Conservation (phyloP, 73 alveolate species). For the Symbiodinium pilosum region DNA sequence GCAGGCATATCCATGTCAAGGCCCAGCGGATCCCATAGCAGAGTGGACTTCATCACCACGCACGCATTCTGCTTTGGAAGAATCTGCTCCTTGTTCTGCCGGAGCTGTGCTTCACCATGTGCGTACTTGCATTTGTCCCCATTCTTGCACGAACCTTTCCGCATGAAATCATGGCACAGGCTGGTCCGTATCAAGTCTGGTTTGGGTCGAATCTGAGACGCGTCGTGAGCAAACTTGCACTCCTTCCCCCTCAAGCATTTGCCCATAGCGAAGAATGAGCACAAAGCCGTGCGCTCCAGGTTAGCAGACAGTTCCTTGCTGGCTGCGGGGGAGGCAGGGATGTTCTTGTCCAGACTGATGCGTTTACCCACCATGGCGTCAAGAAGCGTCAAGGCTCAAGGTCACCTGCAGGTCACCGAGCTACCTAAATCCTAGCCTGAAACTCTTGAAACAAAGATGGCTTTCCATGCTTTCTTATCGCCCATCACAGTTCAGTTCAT, state of each 20-base stretch:
- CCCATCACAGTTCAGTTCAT: neutral
- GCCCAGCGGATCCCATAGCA: constrained; percentile 85
- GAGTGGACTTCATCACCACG: neutral
- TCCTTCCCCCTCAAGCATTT: constrained; percentile 72
- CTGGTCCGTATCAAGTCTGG: constrained; percentile 63
- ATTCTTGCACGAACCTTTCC: constrained; percentile 71
- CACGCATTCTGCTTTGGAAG: neutral
- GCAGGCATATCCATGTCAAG: neutral
- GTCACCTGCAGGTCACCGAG: neutral
- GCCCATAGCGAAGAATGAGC: constrained; percentile 84
- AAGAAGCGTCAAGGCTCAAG: neutral
- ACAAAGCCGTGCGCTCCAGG: constrained; percentile 55
- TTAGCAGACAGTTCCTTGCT: neutral
- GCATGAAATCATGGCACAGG: constrained; percentile 75
- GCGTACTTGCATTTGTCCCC: constrained; percentile 80
- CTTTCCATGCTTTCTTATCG: neutral
- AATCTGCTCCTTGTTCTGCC: neutral
- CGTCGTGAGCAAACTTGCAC: constrained; percentile 91
- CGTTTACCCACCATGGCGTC: constrained; percentile 1
- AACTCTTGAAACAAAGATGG: neutral
- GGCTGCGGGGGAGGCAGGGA: neutral
- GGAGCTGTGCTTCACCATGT: constrained; percentile 75
- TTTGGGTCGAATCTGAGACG: constrained; percentile 35
- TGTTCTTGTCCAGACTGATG: neutral
- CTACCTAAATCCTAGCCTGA: neutral